These are phyloP conservation scores for Auxenochlorella protothecoides DNA, from an alignment of 139 green algal genomes.

Conservation along the genomic window DNA sequence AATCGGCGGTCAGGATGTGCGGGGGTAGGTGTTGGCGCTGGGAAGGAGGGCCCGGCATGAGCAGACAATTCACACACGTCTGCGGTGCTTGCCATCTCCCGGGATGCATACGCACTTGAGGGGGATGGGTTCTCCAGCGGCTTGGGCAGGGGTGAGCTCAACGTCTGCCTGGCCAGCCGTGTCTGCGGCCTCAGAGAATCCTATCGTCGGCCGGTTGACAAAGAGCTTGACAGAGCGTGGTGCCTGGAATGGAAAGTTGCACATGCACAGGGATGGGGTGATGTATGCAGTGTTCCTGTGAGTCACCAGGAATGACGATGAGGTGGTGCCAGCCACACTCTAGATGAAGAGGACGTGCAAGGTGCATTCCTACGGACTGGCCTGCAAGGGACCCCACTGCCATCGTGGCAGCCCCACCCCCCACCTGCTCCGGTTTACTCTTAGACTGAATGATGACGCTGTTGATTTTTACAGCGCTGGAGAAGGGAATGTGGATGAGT, in stretches of 20 bases:
- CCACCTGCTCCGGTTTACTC: conserved; percentile 7
- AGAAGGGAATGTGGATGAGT: conserved; percentile 76
- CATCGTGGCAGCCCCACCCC: not conserved
- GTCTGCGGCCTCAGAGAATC: conserved; percentile 27
- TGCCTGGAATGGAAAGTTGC: not conserved
- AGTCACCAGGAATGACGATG: too few relatives aligned
- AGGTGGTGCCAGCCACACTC: too few relatives aligned
- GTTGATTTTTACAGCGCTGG: conserved; percentile 52
- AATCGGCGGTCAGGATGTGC: too few relatives aligned
- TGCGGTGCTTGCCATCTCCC: too few relatives aligned
- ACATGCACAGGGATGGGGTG: too few relatives aligned
- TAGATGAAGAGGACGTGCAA: too few relatives aligned
- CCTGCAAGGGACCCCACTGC: too few relatives aligned
- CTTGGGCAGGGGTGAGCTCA: conserved; percentile 40
- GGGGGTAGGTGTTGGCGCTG: too few relatives aligned
- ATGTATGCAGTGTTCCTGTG: too few relatives aligned
- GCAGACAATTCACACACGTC: too few relatives aligned
- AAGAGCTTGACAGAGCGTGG: conserved; percentile 45
- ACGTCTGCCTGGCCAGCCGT: conserved; percentile 48
- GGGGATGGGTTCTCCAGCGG: conserved; percentile 34
- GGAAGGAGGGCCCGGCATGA: too few relatives aligned
- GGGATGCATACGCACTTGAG: conserved; percentile 34
- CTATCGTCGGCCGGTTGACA: conserved; percentile 47
- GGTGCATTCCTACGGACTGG: too few relatives aligned
- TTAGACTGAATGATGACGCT: conserved; percentile 56